A percentile compares a stretch with the other conserved stretches of the same genome.
Evolutionary conservation across 208 protist genomes (phyloP).

Genomic region (Naegleria gruberi): DNA sequence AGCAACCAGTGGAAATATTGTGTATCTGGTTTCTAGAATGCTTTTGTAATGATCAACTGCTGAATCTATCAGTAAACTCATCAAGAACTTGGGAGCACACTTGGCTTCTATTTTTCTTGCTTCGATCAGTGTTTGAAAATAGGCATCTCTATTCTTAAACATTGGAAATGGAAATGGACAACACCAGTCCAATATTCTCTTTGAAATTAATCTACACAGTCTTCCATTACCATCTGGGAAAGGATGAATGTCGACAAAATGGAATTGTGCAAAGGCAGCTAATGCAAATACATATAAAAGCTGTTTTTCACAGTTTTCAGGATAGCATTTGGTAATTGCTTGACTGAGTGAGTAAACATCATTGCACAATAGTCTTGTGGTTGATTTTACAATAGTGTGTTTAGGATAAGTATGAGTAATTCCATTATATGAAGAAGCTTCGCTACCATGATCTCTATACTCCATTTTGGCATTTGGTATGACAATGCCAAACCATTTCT

Average conservation of each 20-base stretch:
- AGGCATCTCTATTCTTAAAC: conserved; percentile 25
- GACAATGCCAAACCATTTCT: too few relatives aligned
- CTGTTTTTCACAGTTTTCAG: too few relatives aligned
- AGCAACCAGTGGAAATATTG: too few relatives aligned
- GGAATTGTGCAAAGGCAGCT: conserved; percentile 36
- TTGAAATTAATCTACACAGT: conserved; percentile 34
- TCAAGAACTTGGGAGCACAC: background rate
- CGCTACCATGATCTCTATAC: too few relatives aligned
- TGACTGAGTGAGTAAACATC: too few relatives aligned
- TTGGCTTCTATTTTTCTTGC: background rate
- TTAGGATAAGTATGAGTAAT: too few relatives aligned
- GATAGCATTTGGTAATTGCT: too few relatives aligned
- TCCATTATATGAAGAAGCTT: too few relatives aligned
- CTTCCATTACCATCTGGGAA: conserved; percentile 37
- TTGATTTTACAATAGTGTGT: too few relatives aligned
- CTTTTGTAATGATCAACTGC: background rate
- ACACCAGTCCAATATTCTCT: conserved; percentile 28
- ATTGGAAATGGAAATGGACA: conserved; percentile 35
- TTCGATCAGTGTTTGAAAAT: conserved; percentile 12
- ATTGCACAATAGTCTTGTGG: too few relatives aligned
- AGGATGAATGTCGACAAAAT: conserved; percentile 37
- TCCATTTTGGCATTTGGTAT: too few relatives aligned
- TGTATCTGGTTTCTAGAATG: too few relatives aligned
- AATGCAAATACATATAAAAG: conserved; percentile 38
- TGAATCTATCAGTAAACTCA: background rate